Conservation (phyloP, 2,329 filamentous ascomycete species). For the Colletotrichum godetiae region DNA sequence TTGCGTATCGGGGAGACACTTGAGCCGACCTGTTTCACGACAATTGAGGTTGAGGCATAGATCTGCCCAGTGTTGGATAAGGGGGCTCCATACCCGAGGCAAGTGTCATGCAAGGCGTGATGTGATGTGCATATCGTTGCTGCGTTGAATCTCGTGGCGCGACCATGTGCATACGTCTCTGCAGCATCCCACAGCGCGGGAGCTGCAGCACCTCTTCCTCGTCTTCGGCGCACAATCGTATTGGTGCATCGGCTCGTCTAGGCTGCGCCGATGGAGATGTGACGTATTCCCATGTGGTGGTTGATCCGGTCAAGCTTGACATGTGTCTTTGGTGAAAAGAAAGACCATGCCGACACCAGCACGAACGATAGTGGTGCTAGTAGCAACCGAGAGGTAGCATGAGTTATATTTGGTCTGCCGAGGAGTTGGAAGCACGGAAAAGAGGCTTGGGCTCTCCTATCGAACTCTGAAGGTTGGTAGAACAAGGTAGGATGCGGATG, state of each 20-base stretch:
- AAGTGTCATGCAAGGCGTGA: conserved; percentile 21
- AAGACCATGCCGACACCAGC: background rate
- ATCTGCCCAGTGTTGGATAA: conserved; percentile 9
- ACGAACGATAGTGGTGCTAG: conserved; percentile 18
- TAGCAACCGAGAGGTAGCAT: background rate
- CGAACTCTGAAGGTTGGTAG: background rate
- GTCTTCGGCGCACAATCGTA: background rate
- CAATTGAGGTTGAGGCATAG: conserved; percentile 22
- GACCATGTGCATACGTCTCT: background rate
- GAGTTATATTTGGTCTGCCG: background rate
- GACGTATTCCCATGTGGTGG: background rate
- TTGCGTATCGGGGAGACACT: background rate
- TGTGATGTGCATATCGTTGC: conserved; percentile 23
- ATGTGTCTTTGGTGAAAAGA: background rate
- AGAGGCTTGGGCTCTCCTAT: background rate
- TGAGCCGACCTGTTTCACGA: background rate
- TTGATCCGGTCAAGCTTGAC: background rate
- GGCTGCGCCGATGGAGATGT: background rate
- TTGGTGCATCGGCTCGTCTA: conserved; percentile 15
- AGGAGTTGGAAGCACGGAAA: background rate
- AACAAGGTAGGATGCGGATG: background rate
- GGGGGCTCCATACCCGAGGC: background rate
- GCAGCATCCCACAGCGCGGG: background rate
- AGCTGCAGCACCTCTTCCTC: background rate
- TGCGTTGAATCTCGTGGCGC: conserved; percentile 9